Percentiles rank a stretch among this genome's conserved stretches.
Evolutionary conservation across 306 rosid genomes (phyloP).

Genomic region (Dicorynia guianensis): DNA sequence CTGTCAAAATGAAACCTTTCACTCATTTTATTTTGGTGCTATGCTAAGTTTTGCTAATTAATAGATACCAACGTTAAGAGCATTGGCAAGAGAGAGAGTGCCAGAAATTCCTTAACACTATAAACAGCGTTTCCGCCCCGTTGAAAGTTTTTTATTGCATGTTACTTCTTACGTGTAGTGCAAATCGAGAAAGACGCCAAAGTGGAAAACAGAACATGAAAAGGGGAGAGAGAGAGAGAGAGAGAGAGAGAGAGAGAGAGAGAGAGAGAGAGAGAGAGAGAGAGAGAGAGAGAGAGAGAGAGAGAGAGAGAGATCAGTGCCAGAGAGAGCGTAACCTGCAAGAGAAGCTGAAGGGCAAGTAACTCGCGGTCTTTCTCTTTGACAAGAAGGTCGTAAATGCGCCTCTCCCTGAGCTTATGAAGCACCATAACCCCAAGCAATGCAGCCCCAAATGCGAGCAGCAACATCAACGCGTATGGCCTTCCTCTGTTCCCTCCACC

Average conservation of each 20-base stretch:
- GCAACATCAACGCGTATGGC: conserved; percentile 57
- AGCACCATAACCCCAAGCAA: conserved; percentile 82
- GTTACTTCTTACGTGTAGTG: conserved; percentile 37
- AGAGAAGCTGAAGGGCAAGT: conserved; percentile 67
- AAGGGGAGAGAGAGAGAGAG: conserved; percentile 28
- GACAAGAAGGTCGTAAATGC: conserved; percentile 75
- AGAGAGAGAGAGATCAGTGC: too few species aligned
- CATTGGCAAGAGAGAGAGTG: neutral
- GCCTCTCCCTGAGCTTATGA: conserved; percentile 81
- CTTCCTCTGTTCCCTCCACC: conserved; percentile 58
- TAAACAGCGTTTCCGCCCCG: neutral
- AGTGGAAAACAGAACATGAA: conserved; percentile 32
- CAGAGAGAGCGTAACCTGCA: conserved; percentile 48
- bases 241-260: too few species aligned
- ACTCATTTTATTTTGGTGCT: neutral
- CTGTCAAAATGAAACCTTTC: too few species aligned
- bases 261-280: too few species aligned
- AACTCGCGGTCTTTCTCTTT: conserved; percentile 66
- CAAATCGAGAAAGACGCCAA: conserved; percentile 33
- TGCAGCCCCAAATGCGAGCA: conserved; percentile 82
- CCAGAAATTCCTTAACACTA: too few species aligned
- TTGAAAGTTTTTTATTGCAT: conserved; percentile 38
- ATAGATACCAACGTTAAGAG: neutral
- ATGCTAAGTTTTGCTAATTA: neutral
- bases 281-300: too few species aligned